Percentiles rank a stretch among this genome's conserved stretches.
Evolutionary conservation across 257 asterid species (phyloP).

Genomic region (Nicotiana tabacum): DNA sequence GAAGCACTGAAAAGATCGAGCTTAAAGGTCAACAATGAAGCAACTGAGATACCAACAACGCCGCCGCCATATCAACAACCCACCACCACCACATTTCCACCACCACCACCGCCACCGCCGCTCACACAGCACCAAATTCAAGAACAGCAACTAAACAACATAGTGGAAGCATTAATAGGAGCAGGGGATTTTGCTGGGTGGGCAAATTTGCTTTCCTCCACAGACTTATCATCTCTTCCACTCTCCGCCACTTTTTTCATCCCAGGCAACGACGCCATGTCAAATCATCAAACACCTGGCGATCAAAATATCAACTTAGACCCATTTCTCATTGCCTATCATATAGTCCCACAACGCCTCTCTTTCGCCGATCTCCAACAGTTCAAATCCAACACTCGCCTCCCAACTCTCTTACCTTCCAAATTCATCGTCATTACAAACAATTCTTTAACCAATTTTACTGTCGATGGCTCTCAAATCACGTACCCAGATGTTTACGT

Average conservation of each 20-base stretch:
- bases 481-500: conserved; percentile 39
- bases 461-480: conserved; percentile 44
- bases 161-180: conserved; percentile 51
- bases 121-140: conserved; percentile 10
- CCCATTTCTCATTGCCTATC: conserved; percentile 51
- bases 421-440: conserved; percentile 51
- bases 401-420: conserved; percentile 56
- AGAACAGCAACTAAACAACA: conserved; percentile 38
- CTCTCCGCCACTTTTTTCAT: conserved; percentile 61
- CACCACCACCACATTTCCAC: background rate
- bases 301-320: conserved; percentile 19
- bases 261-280: conserved; percentile 50
- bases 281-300: conserved; percentile 19
- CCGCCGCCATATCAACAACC: conserved; percentile 7
- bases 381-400: conserved; percentile 25
- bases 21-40: background rate
- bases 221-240: conserved; percentile 45
- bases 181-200: conserved; percentile 57
- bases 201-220: conserved; percentile 43
- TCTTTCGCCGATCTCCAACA: conserved; percentile 43
- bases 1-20: background rate
- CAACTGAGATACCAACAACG: background rate
- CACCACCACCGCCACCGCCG: conserved; percentile 10
- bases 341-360: conserved; percentile 67
- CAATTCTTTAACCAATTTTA: conserved; percentile 38